A percentile compares a stretch with the other conserved stretches of the same genome.
Evolutionary conservation across 108 stramenopile genomes (phyloP).

Genomic region (Mayamaea pseudoterrestris): DNA sequence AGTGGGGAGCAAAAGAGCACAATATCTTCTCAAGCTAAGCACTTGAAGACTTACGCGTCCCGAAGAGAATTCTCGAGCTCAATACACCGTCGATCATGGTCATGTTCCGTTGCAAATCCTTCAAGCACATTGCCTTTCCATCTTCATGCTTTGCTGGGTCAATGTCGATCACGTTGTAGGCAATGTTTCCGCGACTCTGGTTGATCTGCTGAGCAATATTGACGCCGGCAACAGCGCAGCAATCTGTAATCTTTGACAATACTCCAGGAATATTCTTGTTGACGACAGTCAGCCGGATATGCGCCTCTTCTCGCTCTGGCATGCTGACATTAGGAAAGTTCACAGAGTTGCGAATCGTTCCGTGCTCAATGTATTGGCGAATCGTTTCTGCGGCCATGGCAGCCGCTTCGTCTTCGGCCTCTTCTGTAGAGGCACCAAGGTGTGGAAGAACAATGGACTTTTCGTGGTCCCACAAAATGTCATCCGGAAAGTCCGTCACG

Average conservation of each 20-base stretch:
- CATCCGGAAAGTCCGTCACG: slow-evolving; percentile 53
- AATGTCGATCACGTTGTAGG: slow-evolving; percentile 67
- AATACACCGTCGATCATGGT: slow-evolving; percentile 60
- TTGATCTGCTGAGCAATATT: slow-evolving; percentile 75
- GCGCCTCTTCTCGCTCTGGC: slow-evolving; percentile 8
- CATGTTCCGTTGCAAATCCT: slow-evolving; percentile 40
- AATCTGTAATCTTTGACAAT: slow-evolving; percentile 38
- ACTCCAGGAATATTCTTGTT: slow-evolving; percentile 58
- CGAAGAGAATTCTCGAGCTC: slow-evolving; percentile 37
- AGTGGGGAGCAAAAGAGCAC: too few species aligned
- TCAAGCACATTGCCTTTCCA: slow-evolving; percentile 14
- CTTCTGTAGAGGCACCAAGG: slow-evolving; percentile 70
- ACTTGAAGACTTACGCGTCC: too few species aligned
- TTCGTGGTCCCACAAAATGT: slow-evolving; percentile 38
- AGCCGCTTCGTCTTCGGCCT: slow-evolving; percentile 59
- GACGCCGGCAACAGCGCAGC: slow-evolving; percentile 33
- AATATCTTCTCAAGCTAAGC: too few species aligned
- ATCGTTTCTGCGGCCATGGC: slow-evolving; percentile 60
- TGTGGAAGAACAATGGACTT: slow-evolving; percentile 66
- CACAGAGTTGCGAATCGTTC: slow-evolving; percentile 50
- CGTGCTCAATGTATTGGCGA: slow-evolving; percentile 43
- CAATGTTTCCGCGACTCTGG: slow-evolving; percentile 41
- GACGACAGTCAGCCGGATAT: slow-evolving; percentile 42
- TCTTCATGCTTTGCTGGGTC: slow-evolving; percentile 13
- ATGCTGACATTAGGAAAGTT: slow-evolving; percentile 51